Evolutionary conservation across 2,329 filamentous ascomycete species (phyloP).

Genomic region (Fusarium globosum): DNA sequence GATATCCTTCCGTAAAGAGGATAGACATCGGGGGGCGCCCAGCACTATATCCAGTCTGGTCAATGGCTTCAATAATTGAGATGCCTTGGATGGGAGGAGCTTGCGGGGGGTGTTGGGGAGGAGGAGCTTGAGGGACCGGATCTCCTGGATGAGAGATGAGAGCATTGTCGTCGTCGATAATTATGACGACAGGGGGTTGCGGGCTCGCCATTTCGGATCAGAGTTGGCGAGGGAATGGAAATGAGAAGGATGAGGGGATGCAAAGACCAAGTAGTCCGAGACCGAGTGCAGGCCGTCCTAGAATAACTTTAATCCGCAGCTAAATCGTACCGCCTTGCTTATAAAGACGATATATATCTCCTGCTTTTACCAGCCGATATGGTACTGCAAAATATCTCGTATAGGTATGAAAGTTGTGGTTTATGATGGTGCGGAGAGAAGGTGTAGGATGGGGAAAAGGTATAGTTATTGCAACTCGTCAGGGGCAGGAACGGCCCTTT

Average conservation of each 20-base stretch:
- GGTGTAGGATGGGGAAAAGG: constrained; percentile 45
- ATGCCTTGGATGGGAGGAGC: too few relatives aligned
- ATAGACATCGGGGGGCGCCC: too few relatives aligned
- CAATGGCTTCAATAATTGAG: too few relatives aligned
- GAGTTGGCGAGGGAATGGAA: neutral
- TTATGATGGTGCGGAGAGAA: constrained; percentile 45
- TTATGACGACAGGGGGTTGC: rapidly evolving
- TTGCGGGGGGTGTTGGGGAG: too few relatives aligned
- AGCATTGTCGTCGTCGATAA: neutral
- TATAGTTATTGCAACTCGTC: constrained; percentile 49
- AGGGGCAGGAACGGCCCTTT: constrained; percentile 26
- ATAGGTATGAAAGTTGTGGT: constrained; percentile 34
- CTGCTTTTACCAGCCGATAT: constrained; percentile 13
- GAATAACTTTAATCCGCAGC: constrained; percentile 48
- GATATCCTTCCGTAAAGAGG: too few relatives aligned
- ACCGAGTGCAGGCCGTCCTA: constrained; percentile 56
- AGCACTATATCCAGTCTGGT: too few relatives aligned
- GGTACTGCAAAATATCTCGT: constrained; percentile 27
- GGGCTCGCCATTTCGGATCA: rapidly evolving
- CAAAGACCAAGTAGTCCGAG: constrained; percentile 37
- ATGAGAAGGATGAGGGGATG: neutral
- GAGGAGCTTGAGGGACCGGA: too few relatives aligned
- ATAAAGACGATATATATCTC: constrained; percentile 1
- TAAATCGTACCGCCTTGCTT: constrained; percentile 25
- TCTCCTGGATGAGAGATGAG: too few relatives aligned